These are phyloP conservation scores for Mimosa pudica DNA, from an alignment of 306 rosid genomes.

Conservation along the genomic window DNA sequence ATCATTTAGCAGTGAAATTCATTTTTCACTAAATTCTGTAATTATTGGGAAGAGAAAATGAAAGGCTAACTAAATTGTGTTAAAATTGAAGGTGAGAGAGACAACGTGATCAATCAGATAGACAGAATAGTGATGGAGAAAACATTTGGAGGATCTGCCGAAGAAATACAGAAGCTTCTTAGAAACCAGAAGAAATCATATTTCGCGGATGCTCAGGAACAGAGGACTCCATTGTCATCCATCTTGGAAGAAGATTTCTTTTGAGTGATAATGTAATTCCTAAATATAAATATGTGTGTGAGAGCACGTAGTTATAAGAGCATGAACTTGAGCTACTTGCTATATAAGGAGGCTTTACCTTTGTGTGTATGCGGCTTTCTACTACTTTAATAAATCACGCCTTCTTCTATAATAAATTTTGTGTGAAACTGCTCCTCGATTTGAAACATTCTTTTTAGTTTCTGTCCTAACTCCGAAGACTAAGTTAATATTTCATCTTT, in stretches of 20 bases:
- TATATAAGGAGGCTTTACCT: background rate
- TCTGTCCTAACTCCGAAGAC: too few relatives aligned
- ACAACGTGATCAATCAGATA: constrained; percentile 47
- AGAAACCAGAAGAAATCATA: constrained; percentile 37
- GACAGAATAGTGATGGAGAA: constrained; percentile 31
- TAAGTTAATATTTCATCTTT: background rate
- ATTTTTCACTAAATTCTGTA: too few relatives aligned
- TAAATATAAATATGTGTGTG: background rate
- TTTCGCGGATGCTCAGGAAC: constrained; percentile 36
- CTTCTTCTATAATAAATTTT: background rate
- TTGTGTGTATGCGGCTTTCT: background rate
- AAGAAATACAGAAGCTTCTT: constrained; percentile 34
- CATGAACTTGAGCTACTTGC: background rate
- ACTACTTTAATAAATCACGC: constrained; percentile 3
- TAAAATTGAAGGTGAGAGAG: constrained; percentile 33
- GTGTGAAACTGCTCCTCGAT: too few relatives aligned
- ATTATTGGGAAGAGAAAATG: too few relatives aligned
- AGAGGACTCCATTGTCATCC: constrained; percentile 25
- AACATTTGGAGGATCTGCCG: constrained; percentile 33
- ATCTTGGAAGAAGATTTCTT: constrained; percentile 23
- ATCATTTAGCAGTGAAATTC: too few relatives aligned
- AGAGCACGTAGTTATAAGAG: background rate
- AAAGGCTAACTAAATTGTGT: background rate
- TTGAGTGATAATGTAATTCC: background rate
- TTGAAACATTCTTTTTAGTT: too few relatives aligned